Conservation (phyloP, 805 yeast species). For the Grigorovia transvaalensis region DNA sequence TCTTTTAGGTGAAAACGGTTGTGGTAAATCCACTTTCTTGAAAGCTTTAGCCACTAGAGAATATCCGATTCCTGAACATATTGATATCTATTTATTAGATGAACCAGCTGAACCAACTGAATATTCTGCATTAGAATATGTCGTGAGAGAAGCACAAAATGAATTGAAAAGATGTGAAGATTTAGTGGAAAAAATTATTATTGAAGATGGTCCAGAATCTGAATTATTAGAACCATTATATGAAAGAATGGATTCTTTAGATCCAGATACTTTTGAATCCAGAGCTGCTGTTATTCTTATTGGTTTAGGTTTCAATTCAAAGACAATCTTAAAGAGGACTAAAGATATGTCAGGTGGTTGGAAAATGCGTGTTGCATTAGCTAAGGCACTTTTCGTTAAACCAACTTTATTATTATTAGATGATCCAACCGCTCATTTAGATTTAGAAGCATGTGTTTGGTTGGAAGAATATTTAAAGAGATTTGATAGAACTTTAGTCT, state of each 20-base stretch:
- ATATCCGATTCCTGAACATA: constrained; percentile 84
- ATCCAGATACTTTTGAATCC: constrained; percentile 89
- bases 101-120: constrained; percentile 97
- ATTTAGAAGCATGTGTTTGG: constrained; percentile 99
- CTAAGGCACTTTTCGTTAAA: constrained; percentile 95
- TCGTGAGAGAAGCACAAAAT: constrained; percentile 90
- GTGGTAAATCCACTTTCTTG: constrained; percentile 94
- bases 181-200: constrained; percentile 77
- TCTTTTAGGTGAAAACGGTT: constrained; percentile 94
- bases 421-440: constrained; percentile 99
- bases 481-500: constrained; percentile 84
- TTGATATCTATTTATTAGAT: constrained; percentile 86
- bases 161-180: constrained; percentile 88
- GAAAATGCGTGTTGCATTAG: constrained; percentile 99
- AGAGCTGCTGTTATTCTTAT: constrained; percentile 92
- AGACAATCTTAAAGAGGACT: constrained; percentile 84
- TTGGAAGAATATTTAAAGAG: constrained; percentile 93
- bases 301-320: constrained; percentile 91
- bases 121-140: constrained; percentile 87
- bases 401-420: constrained; percentile 90
- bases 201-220: constrained; percentile 90
- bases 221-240: constrained; percentile 76
- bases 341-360: constrained; percentile 99
- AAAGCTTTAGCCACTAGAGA: constrained; percentile 93
- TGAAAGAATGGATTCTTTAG: constrained; percentile 93